Evolutionary conservation across 2,329 filamentous ascomycete species (phyloP).

Genomic region (Fusarium liriodendri): DNA sequence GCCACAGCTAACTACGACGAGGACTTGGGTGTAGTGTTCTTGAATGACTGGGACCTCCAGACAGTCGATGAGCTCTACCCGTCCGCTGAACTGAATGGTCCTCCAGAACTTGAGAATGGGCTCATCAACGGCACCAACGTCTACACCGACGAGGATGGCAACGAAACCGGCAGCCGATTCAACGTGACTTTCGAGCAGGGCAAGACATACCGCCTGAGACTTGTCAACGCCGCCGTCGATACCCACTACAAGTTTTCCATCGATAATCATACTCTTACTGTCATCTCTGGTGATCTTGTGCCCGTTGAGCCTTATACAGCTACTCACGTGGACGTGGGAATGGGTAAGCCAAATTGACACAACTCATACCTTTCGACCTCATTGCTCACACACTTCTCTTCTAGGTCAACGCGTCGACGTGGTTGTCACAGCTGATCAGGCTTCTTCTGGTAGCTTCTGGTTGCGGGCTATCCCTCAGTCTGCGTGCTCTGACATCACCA

Average conservation of each 20-base stretch:
- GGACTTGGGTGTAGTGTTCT: conserved; percentile 69
- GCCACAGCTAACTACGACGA: conserved; percentile 69
- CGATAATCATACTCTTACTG: conserved; percentile 62
- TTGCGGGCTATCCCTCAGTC: not conserved
- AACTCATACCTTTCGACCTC: not conserved
- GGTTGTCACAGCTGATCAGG: not conserved
- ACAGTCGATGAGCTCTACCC: conserved; percentile 53
- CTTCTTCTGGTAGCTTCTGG: not conserved
- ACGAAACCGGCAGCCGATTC: not conserved
- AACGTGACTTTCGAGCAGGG: conserved; percentile 1
- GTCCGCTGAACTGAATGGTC: conserved; percentile 42
- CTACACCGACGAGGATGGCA: conserved; percentile 42
- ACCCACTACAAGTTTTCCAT: conserved; percentile 63
- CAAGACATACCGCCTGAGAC: conserved; percentile 49
- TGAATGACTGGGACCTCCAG: conserved; percentile 69
- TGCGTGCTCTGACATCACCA: not conserved
- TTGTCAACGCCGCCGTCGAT: conserved; percentile 63
- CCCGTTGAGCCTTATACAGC: conserved; percentile 62
- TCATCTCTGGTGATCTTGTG: conserved; percentile 66
- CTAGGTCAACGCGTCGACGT: not conserved
- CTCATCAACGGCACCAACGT: conserved; percentile 58
- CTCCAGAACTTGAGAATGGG: conserved; percentile 56
- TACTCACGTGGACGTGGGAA: conserved; percentile 55
- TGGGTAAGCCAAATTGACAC: conserved; percentile 49
- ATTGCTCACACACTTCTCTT: not conserved